Percentiles rank a stretch among this genome's conserved stretches.
These are phyloP conservation scores for Karstenula rhodostoma DNA, from an alignment of 2,329 filamentous ascomycete species.

Conservation along the genomic window DNA sequence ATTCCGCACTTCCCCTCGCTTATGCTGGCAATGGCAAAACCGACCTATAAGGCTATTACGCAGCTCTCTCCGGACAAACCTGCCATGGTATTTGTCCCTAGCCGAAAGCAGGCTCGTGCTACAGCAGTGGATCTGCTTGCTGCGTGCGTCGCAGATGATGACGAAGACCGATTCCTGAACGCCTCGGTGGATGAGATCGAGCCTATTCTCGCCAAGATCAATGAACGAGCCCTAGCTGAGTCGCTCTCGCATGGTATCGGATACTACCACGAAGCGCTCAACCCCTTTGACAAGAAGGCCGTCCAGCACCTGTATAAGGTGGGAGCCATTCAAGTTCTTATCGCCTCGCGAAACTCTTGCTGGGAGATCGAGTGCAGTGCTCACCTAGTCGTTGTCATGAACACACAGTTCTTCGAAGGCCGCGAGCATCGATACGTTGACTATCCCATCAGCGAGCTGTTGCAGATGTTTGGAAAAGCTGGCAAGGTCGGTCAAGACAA, in stretches of 20 bases:
- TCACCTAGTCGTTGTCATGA: conserved; percentile 95
- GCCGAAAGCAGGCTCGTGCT: conserved; percentile 87
- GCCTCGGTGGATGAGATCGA: conserved; percentile 81
- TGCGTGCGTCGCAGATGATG: conserved; percentile 86
- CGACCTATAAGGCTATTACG: conserved; percentile 86
- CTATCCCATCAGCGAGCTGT: conserved; percentile 89
- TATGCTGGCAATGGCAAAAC: conserved; percentile 98
- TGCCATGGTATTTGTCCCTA: conserved; percentile 90
- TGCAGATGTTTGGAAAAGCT: conserved; percentile 98
- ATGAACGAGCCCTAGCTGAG: conserved; percentile 87
- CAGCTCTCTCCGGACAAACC: conserved; percentile 90
- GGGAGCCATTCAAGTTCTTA: conserved; percentile 86
- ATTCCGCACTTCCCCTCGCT: conserved; percentile 97
- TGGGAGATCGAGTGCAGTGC: conserved; percentile 92
- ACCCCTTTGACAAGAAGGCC: conserved; percentile 87
- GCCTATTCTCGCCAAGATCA: conserved; percentile 81
- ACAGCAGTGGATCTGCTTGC: conserved; percentile 87
- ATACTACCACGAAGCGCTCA: conserved; percentile 96
- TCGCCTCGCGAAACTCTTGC: conserved; percentile 86
- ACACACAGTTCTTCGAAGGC: conserved; percentile 96
- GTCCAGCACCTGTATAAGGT: conserved; percentile 91
- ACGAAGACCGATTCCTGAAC: conserved; percentile 93
- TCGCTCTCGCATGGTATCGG: conserved; percentile 93
- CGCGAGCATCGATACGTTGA: conserved; percentile 97
- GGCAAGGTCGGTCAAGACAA: conserved; percentile 81